Evolutionary conservation across 129 eudicot species (phyloP).

Genomic region (Helianthus tuberosus): DNA sequence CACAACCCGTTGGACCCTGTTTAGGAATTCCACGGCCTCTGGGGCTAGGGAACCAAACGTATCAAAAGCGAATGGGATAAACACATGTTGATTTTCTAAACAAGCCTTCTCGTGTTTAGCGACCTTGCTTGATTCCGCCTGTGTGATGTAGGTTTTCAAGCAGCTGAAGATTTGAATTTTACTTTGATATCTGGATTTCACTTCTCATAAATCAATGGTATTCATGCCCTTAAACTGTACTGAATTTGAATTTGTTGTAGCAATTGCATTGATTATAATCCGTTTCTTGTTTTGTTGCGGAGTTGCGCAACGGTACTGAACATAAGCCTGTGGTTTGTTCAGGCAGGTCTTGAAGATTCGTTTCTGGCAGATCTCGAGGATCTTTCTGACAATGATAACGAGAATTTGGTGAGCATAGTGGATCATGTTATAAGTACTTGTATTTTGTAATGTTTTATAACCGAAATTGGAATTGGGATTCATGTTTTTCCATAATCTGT

Average conservation of each 20-base stretch:
- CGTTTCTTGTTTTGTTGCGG: neutral
- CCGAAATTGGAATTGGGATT: neutral
- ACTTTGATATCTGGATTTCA: neutral
- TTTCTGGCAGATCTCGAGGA: slow-evolving; percentile 98
- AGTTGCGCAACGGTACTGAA: neutral
- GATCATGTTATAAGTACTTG: neutral
- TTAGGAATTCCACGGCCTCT: too few species aligned
- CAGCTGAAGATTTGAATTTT: neutral
- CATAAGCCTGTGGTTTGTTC: slow-evolving; percentile 11
- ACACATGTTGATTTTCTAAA: too few species aligned
- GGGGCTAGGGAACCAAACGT: too few species aligned
- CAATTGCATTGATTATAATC: neutral
- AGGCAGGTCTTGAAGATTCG: slow-evolving; percentile 96
- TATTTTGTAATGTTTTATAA: neutral
- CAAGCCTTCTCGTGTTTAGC: too few species aligned
- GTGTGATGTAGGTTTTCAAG: neutral
- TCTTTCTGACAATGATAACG: slow-evolving; percentile 83
- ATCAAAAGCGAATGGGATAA: too few species aligned
- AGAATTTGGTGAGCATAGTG: slow-evolving; percentile 53
- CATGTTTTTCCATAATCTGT: neutral
- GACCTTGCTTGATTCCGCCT: too few species aligned
- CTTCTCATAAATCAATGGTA: slow-evolving; percentile 14
- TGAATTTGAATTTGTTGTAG: neutral
- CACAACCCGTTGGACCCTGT: too few species aligned
- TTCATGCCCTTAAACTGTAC: neutral